These are phyloP conservation scores for Aspergillus nanangensis DNA, from an alignment of 495 filamentous ascomycete genomes.

Conservation along the genomic window DNA sequence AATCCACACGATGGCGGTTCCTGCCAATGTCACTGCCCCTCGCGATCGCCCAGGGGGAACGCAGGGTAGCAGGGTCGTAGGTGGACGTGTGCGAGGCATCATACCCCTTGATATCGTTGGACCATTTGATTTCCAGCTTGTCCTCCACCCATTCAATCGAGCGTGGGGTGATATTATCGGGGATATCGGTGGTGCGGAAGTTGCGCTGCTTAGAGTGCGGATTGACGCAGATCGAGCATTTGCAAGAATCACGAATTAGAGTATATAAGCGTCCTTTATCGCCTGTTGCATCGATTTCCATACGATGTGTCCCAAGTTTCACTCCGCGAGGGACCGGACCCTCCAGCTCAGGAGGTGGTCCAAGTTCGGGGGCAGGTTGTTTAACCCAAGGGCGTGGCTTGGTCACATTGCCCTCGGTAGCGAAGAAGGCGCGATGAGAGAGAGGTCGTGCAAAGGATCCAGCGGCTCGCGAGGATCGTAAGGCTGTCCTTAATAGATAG, in stretches of 20 bases:
- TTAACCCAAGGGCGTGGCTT: too few species aligned
- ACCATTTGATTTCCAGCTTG: slow-evolving; percentile 57
- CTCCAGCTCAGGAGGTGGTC: not conserved
- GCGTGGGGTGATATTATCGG: slow-evolving; percentile 40
- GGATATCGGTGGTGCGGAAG: slow-evolving; percentile 71
- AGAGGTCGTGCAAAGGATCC: slow-evolving; percentile 1
- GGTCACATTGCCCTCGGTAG: too few species aligned
- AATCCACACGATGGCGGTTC: slow-evolving; percentile 21
- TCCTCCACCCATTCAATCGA: slow-evolving; percentile 28
- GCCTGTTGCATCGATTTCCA: not conserved
- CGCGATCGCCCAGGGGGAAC: slow-evolving; percentile 4
- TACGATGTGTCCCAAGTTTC: not conserved
- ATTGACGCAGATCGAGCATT: slow-evolving; percentile 68
- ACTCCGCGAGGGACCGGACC: not conserved
- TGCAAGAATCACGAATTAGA: slow-evolving; percentile 68
- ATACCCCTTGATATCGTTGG: slow-evolving; percentile 49
- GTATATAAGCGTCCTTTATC: not conserved
- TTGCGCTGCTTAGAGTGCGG: slow-evolving; percentile 76
- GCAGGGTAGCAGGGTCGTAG: slow-evolving; percentile 31
- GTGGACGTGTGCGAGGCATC: slow-evolving; percentile 43
- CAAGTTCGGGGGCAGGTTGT: not conserved
- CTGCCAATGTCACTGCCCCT: not conserved
- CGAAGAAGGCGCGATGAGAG: slow-evolving; percentile 1
- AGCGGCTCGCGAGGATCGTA: slow-evolving; percentile 1
- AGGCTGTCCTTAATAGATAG: slow-evolving; percentile 1